Evolutionary conservation across 805 yeast genomes (phyloP), one percentile per base, ranked within the genome.

Genomic region (Cyberlindnera mrakii): DNA sequence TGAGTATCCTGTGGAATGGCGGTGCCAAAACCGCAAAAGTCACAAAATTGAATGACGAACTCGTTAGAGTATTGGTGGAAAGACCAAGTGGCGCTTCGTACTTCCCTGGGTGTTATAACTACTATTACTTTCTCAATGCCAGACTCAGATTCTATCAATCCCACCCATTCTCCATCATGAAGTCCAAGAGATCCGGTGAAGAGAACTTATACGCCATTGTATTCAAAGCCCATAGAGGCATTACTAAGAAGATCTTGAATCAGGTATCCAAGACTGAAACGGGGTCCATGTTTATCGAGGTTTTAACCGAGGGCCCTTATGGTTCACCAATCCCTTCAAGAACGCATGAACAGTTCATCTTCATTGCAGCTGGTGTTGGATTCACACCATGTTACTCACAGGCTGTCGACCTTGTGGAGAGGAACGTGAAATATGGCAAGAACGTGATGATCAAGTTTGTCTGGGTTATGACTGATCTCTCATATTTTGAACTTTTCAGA

Each of bases 111-210:
- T 65, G 72, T 17, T 76, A 65, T 55, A 74, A 72, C 10, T 83
- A 68, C 53, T 61, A 84, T 35, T 74, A 81, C 61, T 78, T 83
- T 58, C 48, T 81, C 41, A 62, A 74, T 39, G 63, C 71, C 17
- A 55, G 60, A 6, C 23, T 50, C 5, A 18, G 66, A 69, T 47
- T 77, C 77, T 54, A 40, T 39, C 87, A 83, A 58, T 77, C 83
- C 4, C 89, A 84, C 58, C 91, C 91, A 10, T 83, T 85, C 61
- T 80, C 90, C 3, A 62, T 75, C 10, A 67, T 75, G 49, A 63
- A 72, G 23, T 66, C 67, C 1, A 64, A 43, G 62, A 45, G 67
- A 62, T 53, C 54, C 37, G 62, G 55, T 14, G 62, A 57, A 39
- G 52, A 49, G 33, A 39, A 50, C 23, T 50, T 46, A 20, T 51